phyloP scores from a whole-genome alignment of 2,329 filamentous ascomycete genomes.

The Herpotrichia juniperi region DNA sequence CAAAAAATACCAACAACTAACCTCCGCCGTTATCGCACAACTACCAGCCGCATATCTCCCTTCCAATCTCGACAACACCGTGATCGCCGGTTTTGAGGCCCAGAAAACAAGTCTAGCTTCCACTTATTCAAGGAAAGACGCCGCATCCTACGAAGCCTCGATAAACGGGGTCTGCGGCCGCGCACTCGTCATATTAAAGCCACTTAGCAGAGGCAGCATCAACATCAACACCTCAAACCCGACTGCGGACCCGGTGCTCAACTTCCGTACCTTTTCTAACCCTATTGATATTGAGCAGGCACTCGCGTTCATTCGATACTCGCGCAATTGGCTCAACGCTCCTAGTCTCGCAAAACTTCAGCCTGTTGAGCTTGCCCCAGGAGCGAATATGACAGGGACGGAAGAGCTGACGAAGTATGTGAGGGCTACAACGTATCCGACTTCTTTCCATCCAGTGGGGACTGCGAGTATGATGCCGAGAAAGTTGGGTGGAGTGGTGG shows the following conservation, averaged over 20 bases:
- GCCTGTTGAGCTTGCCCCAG: constrained; percentile 19
- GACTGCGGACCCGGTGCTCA: constrained; percentile 25
- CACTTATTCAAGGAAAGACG: constrained; percentile 17
- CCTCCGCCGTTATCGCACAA: constrained; percentile 9
- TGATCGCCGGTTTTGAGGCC: constrained; percentile 11
- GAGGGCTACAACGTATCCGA: constrained; percentile 8
- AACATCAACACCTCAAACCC: constrained; percentile 37
- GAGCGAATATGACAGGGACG: constrained; percentile 16
- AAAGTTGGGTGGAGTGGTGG: constrained; percentile 18
- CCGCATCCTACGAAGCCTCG: constrained; percentile 27
- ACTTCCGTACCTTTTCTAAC: constrained; percentile 37
- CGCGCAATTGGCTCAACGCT: constrained; percentile 20
- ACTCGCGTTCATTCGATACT: constrained; percentile 29
- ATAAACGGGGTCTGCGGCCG: constrained; percentile 13
- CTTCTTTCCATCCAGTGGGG: constrained; percentile 17
- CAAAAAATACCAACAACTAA: constrained; percentile 2
- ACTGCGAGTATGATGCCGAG: constrained; percentile 23
- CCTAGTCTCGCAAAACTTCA: constrained; percentile 16
- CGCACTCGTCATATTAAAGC: constrained; percentile 27
- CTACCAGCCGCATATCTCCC: constrained; percentile 4
- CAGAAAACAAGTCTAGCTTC: constrained; percentile 24
- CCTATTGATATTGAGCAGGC: constrained; percentile 35
- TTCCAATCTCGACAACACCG: background rate
- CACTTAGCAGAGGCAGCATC: constrained; percentile 38
- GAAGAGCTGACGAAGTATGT: background rate